Base-by-base conservation (phyloP, 2,329 filamentous ascomycete genomes). In the Cercospora sesami region DNA sequence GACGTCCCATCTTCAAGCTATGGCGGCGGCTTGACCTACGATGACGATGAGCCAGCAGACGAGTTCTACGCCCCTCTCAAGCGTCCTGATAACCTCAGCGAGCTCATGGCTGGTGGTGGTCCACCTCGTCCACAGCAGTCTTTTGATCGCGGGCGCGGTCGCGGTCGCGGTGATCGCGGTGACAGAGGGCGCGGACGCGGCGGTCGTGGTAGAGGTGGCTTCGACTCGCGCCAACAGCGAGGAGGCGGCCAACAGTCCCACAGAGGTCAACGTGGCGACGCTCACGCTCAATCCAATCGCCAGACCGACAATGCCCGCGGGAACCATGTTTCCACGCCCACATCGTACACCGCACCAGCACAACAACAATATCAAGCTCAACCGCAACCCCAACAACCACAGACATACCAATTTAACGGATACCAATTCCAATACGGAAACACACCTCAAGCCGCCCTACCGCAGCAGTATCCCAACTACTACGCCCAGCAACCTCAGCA, bases 351-450 rank as follows among this genome's bases (percentile, higher is more conserved):
- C 61, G 55, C 28, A 33, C 30, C 68, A 58, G 57, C 64, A 21
- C 28, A 51, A 39, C 60, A 64, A 12, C 65, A 67, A 26, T 60
- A 63, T 4, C 65, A 57, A 63, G 45, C 45, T 16, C 30, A 64
- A 33, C 68, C 71, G 30, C 69, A 69, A 14, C 67, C 69, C 28
- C 67, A 96, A 92, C 80, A 97, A 33, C 30, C 55, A 59, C 55
- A 59, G n/a, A 59, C 55, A 84, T 97, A 97, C 88, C 90, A 91
- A 82, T 97, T 96, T 86, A 92, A 91, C 71, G 83, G 83, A 78
- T 72, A 75, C 33, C 70, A 66, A 7, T 76, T 73, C 61, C 74
- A 75, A 18, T 75, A 76, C 63, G 71, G 73, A 21, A 16, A 18
- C 63, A 9, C 69, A 67, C 31, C 69, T 28, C 60, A 60, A 8